Conservation (phyloP, 106 monocot genomes). For the Allium cepa region DNA sequence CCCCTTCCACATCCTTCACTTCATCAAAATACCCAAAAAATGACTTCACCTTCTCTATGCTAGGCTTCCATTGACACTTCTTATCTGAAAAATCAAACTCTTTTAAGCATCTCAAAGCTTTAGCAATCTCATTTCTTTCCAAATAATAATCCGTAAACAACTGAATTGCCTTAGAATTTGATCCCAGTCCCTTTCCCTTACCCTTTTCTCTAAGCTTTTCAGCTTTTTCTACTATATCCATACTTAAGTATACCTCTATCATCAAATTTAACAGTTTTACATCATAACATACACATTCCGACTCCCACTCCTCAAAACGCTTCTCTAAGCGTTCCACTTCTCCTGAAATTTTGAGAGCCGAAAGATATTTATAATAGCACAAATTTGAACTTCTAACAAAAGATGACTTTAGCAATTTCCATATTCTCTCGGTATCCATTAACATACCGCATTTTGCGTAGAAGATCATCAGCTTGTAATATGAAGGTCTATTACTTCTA, state of each 20-base stretch:
- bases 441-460: conserved; percentile 26
- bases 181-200: neutral
- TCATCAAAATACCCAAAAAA: conserved; percentile 15
- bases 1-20: conserved; percentile 13
- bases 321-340: conserved; percentile 21
- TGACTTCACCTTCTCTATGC: conserved; percentile 4
- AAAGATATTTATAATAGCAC: conserved; percentile 5
- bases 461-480: conserved; percentile 34
- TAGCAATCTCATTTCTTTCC: conserved; percentile 7
- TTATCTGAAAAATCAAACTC: conserved; percentile 5
- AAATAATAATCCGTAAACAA: conserved; percentile 21
- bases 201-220: conserved; percentile 8
- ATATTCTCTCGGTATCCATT: conserved; percentile 25
- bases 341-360: conserved; percentile 24
- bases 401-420: conserved; percentile 17
- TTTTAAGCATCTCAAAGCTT: conserved; percentile 15
- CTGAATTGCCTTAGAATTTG: conserved; percentile 12
- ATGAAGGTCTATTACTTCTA: conserved; percentile 15
- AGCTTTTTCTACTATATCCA: conserved; percentile 26
- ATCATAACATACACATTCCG: conserved; percentile 16
- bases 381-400: conserved; percentile 8
- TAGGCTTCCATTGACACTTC: conserved; percentile 6
- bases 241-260: conserved; percentile 30
- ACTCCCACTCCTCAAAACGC: conserved; percentile 39
- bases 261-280: conserved; percentile 21